phyloP scores from a whole-genome alignment of 2,329 filamentous ascomycete genomes.

The Gaeumannomyces tritici region DNA sequence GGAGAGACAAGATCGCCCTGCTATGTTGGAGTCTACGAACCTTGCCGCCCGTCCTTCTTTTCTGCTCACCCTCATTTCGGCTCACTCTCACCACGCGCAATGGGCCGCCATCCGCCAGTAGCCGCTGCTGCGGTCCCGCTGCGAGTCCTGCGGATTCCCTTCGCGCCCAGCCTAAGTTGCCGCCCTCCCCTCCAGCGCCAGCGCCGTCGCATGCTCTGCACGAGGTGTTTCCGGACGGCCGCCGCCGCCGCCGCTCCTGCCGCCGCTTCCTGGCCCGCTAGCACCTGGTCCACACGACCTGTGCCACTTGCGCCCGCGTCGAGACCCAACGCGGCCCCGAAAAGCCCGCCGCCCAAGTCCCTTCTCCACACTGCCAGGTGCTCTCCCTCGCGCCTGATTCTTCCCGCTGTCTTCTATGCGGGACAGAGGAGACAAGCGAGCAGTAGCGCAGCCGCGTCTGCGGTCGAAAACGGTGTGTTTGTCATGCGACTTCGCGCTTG shows the following conservation, averaged over 20 bases:
- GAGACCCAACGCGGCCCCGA: background rate
- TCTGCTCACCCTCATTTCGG: background rate
- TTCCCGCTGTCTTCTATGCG: conserved; percentile 3
- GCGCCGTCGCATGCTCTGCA: conserved; percentile 5
- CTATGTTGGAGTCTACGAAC: background rate
- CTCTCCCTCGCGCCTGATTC: background rate
- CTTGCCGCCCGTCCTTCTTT: background rate
- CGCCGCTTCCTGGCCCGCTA: background rate
- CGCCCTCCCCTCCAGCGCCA: background rate
- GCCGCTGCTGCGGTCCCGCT: background rate
- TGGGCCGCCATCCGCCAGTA: background rate
- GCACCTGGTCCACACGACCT: background rate
- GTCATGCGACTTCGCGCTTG: background rate
- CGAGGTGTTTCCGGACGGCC: conserved; percentile 8
- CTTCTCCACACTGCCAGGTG: background rate
- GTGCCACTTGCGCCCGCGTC: background rate
- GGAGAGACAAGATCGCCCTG: background rate
- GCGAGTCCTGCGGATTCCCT: background rate
- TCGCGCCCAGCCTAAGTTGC: background rate
- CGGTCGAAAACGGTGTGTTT: conserved; percentile 10
- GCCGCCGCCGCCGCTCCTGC: background rate
- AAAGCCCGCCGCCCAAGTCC: background rate
- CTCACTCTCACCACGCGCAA: background rate
- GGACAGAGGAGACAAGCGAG: conserved; percentile 9
- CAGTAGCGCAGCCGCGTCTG: conserved; percentile 10